Evolutionary conservation across 305 asterid species (phyloP).

Genomic region (Withania somnifera): DNA sequence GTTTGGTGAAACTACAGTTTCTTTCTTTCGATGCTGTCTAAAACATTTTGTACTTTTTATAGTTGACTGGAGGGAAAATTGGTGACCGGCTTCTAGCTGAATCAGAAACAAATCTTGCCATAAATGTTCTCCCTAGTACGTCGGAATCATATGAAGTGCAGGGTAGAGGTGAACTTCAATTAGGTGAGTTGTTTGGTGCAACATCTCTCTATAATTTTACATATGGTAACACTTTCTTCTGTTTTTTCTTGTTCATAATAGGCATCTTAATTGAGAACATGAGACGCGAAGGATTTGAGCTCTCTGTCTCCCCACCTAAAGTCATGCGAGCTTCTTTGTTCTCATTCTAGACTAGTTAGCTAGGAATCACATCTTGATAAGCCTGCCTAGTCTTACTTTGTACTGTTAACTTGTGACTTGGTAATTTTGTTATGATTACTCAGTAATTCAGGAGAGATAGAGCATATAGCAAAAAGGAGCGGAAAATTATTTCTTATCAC

Average conservation of each 20-base stretch:
- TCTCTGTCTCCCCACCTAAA: conserved; percentile 97
- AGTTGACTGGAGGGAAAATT: conserved; percentile 98
- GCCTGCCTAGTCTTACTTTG: not conserved
- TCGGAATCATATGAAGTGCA: conserved; percentile 98
- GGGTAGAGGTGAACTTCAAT: conserved; percentile 99
- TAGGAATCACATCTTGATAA: not conserved
- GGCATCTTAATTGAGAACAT: conserved; percentile 97
- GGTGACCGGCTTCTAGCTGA: conserved; percentile 93
- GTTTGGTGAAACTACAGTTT: not conserved
- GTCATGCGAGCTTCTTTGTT: conserved; percentile 70
- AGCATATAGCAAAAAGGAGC: not conserved
- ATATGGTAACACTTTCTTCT: not conserved
- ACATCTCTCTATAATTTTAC: not conserved
- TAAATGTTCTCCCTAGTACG: conserved; percentile 79
- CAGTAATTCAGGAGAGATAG: not conserved
- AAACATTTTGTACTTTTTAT: conserved; percentile 8
- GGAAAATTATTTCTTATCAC: not conserved
- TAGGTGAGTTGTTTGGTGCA: conserved; percentile 45
- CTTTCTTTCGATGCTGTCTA: not conserved
- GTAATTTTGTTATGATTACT: not conserved
- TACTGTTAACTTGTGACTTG: not conserved
- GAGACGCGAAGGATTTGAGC: conserved; percentile 99
- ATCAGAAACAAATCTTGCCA: conserved; percentile 94
- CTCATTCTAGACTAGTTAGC: not conserved
- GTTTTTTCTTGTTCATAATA: conserved; percentile 13